Base-by-base conservation (phyloP, 768 basidiomycete species). In the Lentinula sp. region DNA sequence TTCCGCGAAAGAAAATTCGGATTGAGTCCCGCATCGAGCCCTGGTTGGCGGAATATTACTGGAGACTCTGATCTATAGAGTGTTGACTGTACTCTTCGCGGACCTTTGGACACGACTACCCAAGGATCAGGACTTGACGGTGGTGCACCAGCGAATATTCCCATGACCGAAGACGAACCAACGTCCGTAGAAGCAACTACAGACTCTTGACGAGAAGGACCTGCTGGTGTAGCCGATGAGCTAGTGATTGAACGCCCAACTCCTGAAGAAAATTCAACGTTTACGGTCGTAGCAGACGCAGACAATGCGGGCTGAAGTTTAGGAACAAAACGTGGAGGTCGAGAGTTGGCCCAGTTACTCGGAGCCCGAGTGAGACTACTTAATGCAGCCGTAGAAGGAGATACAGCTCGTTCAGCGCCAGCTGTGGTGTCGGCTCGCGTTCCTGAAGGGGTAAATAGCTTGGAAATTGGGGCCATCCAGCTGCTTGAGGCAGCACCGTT, bases 141-240 rank as follows among this genome's bases (percentile, higher is more conserved):
- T 32, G 88, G 87, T 2, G 93, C 94, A 41, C 96, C 96, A 0
- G 94, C 96, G 67, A 98, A 98, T 64, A 99, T 97, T 37, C 85
- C 87, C 83, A 92, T 90, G 32, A 95, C 74, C 15, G 49, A 51
- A 49, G 55, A 57, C 20, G 36, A 46, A 28, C 41, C 36, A 33
- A 39, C n/a, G 20, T 33, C 49, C 9, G 36, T 20, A 2, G 45
- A 3, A 43, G 43, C 16, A 33, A 18, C 23, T 41, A 5, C 20
- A 23, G 4, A n/a, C 4, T 36, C 48, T 18, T 20, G 20, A 48
- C 42, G n/a, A 28, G 37, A 33, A 3, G 32, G 52, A 32, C n/a
- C 36, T 18, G 51, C 15, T 37, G 52, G 15, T 6, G 52, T 12
- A 54, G 60, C 72, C 49, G 75, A 71, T 50, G 79, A 69, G 59